These are phyloP conservation scores for Suaeda aralocaspica DNA, from an alignment of 148 eudicot genomes.

Conservation along the genomic window DNA sequence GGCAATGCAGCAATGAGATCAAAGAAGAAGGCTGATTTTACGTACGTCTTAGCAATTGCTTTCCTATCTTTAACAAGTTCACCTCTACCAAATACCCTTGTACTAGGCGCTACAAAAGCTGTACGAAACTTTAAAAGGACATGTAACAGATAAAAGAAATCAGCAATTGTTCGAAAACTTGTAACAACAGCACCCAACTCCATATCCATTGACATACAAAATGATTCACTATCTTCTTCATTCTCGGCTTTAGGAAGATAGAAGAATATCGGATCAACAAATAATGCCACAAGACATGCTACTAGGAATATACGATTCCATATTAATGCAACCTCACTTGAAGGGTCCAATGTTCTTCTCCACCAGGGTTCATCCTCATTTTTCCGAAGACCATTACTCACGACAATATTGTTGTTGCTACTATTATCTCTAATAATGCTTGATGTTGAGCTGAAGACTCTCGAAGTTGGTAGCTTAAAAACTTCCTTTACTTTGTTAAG, in stretches of 20 bases:
- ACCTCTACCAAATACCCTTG: slow-evolving; percentile 72
- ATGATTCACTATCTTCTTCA: slow-evolving; percentile 16
- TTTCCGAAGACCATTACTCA: neutral
- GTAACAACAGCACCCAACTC: slow-evolving; percentile 45
- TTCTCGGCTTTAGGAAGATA: slow-evolving; percentile 40
- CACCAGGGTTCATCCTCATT: slow-evolving; percentile 20
- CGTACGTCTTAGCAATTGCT: slow-evolving; percentile 46
- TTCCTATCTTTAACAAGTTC: slow-evolving; percentile 61
- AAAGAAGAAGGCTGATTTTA: slow-evolving; percentile 47
- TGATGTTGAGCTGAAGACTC: neutral
- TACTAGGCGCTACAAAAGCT: slow-evolving; percentile 69
- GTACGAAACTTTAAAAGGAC: slow-evolving; percentile 61
- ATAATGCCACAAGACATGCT: slow-evolving; percentile 53
- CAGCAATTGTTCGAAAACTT: slow-evolving; percentile 42
- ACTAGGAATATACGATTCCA: slow-evolving; percentile 75
- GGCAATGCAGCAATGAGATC: slow-evolving; percentile 70
- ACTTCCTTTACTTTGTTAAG: neutral
- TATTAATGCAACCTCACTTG: slow-evolving; percentile 42
- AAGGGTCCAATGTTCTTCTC: slow-evolving; percentile 53
- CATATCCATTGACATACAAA: slow-evolving; percentile 45
- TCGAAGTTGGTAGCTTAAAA: neutral
- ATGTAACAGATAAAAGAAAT: slow-evolving; percentile 52
- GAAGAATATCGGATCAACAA: slow-evolving; percentile 70
- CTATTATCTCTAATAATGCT: neutral
- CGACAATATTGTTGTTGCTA: too few relatives aligned